Percentiles rank a stretch among this genome's conserved stretches.
phyloP scores from a whole-genome alignment of 208 protist species.

The Acanthamoeba healyi region DNA sequence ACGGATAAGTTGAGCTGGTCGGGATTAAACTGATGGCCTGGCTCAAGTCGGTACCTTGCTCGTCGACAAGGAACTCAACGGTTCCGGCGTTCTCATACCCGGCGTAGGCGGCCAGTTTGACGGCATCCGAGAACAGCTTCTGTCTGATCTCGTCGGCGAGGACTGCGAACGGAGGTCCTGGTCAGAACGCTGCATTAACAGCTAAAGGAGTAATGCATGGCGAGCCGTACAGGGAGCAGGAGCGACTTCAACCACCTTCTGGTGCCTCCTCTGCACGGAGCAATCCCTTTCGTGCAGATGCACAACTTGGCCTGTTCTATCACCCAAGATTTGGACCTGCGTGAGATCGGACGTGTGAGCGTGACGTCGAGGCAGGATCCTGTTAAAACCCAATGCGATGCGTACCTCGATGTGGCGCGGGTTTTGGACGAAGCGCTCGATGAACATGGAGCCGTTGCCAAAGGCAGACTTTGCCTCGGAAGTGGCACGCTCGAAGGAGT shows the following conservation, averaged over 20 bases:
- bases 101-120: conserved; percentile 92
- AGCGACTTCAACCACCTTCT: conserved; percentile 93
- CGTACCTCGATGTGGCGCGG: conserved; percentile 82
- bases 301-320: conserved; percentile 94
- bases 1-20: no score
- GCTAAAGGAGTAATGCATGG: no score
- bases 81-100: conserved; percentile 96
- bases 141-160: conserved; percentile 80
- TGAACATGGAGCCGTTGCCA: conserved; percentile 94
- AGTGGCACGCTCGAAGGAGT: conserved; percentile 87
- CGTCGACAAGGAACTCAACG: conserved; percentile 98
- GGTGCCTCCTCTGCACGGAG: conserved; percentile 96
- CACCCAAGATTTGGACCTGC: conserved; percentile 92
- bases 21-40: no score
- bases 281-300: conserved; percentile 97
- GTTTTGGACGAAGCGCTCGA: conserved; percentile 95
- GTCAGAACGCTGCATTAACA: no score
- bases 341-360: no score
- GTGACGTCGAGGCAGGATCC: no score
- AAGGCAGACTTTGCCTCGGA: conserved; percentile 94
- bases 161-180: no score
- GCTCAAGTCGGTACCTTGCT: conserved; percentile 57
- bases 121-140: conserved; percentile 92
- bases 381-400: no score
- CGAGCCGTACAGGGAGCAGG: conserved; percentile 78